Evolutionary conservation across 2,329 filamentous ascomycete genomes (phyloP).

Genomic region (Paecilomyces fulvus): DNA sequence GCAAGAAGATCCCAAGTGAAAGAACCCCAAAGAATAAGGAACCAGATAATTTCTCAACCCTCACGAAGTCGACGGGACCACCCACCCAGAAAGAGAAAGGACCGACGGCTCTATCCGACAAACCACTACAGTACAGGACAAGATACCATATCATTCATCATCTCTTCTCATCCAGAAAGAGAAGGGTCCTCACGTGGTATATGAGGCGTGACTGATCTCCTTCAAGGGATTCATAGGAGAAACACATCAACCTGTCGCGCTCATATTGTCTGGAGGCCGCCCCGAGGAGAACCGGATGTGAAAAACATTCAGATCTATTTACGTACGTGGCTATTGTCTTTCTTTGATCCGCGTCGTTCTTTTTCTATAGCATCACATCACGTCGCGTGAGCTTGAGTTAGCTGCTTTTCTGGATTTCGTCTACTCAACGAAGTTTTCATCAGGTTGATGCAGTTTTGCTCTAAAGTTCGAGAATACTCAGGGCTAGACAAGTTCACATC

Average conservation of each 20-base stretch:
- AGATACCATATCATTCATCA: neutral
- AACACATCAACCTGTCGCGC: neutral
- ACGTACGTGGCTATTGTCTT: no score
- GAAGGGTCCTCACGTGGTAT: neutral
- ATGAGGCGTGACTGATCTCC: neutral
- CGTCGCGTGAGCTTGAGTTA: no score
- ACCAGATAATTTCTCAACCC: no score
- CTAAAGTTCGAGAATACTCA: no score
- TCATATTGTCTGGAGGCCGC: neutral
- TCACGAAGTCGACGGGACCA: neutral
- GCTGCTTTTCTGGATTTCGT: no score
- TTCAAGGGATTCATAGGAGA: neutral
- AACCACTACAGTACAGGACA: neutral
- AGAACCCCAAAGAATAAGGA: neutral
- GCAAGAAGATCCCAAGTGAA: neutral
- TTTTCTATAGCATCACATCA: no score
- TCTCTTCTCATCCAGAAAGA: neutral
- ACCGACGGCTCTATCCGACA: neutral
- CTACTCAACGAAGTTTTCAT: no score
- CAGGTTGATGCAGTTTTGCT: no score
- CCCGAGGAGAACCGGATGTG: no score
- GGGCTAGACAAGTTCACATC: no score
- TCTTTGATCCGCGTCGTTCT: no score
- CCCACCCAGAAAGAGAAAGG: neutral
- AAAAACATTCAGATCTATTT: no score